A percentile compares a stretch with the other conserved stretches of the same genome.
Evolutionary conservation across 1,284 basidiomycete species (phyloP).

Genomic region (Cutaneotrichosporon spelunceum): DNA sequence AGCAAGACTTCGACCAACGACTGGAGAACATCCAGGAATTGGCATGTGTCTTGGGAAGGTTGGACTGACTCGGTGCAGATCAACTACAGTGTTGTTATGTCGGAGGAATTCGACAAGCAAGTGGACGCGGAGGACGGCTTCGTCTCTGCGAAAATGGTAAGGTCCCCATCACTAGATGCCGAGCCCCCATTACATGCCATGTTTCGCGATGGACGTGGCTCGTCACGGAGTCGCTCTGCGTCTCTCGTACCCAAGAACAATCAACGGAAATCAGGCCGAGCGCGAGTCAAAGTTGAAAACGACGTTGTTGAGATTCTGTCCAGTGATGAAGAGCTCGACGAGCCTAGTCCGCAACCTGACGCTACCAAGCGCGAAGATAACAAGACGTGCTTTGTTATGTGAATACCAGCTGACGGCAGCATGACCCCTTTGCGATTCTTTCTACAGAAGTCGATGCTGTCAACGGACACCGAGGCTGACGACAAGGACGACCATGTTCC

Average conservation of each 20-base stretch:
- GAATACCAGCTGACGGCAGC: slow-evolving; percentile 44
- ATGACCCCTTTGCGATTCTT: slow-evolving; percentile 71
- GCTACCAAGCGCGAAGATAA: no score
- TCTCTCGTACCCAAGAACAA: slow-evolving; percentile 11
- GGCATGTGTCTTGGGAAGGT: slow-evolving; percentile 52
- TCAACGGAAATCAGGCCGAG: neutral
- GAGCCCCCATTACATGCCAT: slow-evolving; percentile 33
- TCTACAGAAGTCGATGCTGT: slow-evolving; percentile 77
- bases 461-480: slow-evolving; percentile 70
- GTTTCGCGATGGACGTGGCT: slow-evolving; percentile 23
- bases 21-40: slow-evolving; percentile 87
- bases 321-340: slow-evolving; percentile 39
- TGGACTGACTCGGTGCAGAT: slow-evolving; percentile 32
- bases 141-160: slow-evolving; percentile 30
- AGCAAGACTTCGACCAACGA: slow-evolving; percentile 68
- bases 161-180: neutral
- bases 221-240: slow-evolving; percentile 20
- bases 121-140: slow-evolving; percentile 25
- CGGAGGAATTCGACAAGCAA: slow-evolving; percentile 39
- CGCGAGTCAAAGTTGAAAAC: slow-evolving; percentile 20
- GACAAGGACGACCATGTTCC: slow-evolving; percentile 54
- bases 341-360: slow-evolving; percentile 1
- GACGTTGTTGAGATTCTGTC: slow-evolving; percentile 37
- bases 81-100: slow-evolving; percentile 47
- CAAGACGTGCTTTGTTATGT: neutral